Evolutionary conservation across 306 rosid genomes (phyloP), one percentile per base, ranked within the genome.

Genomic region (Cucumis hystrix): DNA sequence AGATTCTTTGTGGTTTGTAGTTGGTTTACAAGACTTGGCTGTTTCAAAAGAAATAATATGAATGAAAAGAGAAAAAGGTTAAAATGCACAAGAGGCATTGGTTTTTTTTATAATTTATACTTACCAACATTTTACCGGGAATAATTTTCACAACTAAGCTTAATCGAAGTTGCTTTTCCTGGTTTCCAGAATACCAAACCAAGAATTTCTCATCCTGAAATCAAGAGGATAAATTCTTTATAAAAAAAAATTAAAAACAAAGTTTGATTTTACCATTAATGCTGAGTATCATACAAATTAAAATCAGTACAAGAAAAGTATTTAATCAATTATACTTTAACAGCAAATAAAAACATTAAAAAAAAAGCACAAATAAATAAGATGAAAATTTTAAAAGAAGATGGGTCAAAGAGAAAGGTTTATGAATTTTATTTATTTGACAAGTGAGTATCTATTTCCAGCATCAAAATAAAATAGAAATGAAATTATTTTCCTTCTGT

Each of bases 131-230:
- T 54, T 91, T 91, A 61, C 97, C 98, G 33, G 87, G 88, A 77
- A 91, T 72, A 81, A 91, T 83, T 79, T 86, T 86, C 39, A 84
- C 83, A 33, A 89, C 87, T 3, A 84, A 86, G 80, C 89, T 91
- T 82, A 93, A 62, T 76, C 80, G 85, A 87, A 93, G 79, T 74
- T 91, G 90, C 60, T 90, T 89, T 83, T 93, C 98, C 82, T 82
- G 84, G 79, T 89, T 83, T 67, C 95, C 85, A 3, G 98, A 91
- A 73, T 88, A 91, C 97, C 97, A 93, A 63, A 87, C 81, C 88
- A 93, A 91, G 79, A 73, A 89, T 66, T 84, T 93, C 86, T 91
- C 98, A 75, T 91, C 98, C 98, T 93, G 86, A 74, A 82, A 85
- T 77, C 58, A 59, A 66, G 52, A 58, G 43, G 74, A 8, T 39